Percentiles rank a stretch among this genome's conserved stretches.
phyloP scores from a whole-genome alignment of 2,329 filamentous ascomycete species.

The Aspergillus sp. region DNA sequence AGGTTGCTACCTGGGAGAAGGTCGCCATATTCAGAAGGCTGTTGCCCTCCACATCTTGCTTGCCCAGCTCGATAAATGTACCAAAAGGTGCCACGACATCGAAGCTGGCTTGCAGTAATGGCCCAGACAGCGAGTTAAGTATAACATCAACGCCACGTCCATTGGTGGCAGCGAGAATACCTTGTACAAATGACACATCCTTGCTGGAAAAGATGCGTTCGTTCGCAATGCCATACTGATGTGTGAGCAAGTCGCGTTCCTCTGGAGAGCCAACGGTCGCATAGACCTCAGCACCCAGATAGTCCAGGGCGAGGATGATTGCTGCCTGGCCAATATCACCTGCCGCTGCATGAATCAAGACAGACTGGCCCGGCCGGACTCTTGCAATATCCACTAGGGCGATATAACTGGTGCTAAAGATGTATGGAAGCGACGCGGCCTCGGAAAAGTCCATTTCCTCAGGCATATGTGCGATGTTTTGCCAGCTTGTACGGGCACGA shows the following conservation, averaged over 20 bases:
- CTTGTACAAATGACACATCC: neutral
- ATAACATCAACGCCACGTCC: neutral
- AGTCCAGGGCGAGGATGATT: neutral
- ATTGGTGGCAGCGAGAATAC: neutral
- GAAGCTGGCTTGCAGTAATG: neutral
- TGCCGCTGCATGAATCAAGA: no score
- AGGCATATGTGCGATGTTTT: neutral
- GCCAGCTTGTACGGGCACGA: neutral
- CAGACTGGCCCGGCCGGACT: neutral
- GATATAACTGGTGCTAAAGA: neutral
- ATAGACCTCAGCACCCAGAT: neutral
- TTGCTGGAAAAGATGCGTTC: neutral
- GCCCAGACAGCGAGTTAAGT: neutral
- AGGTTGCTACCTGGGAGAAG: no score
- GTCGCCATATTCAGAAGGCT: neutral
- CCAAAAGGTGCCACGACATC: neutral
- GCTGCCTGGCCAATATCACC: neutral
- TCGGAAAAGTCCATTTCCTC: neutral
- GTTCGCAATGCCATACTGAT: neutral
- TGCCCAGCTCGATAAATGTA: neutral
- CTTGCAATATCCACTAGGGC: neutral
- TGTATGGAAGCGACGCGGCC: neutral
- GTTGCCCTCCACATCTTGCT: neutral
- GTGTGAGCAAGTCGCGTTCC: neutral
- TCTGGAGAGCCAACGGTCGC: neutral